phyloP scores from a whole-genome alignment of 2,329 filamentous ascomycete species.

The Cladosporium sp. region DNA sequence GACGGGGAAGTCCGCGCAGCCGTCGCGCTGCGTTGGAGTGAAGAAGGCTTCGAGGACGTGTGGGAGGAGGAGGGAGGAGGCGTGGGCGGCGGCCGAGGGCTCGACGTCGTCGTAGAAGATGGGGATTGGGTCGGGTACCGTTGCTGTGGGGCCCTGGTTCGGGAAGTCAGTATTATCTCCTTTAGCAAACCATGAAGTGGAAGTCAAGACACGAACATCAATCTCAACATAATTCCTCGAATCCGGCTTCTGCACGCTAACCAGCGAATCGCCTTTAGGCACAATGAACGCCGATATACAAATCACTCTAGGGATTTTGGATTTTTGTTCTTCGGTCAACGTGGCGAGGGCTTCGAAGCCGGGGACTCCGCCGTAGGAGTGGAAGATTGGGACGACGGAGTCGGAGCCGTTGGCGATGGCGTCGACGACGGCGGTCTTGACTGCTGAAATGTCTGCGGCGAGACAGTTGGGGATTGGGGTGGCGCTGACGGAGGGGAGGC shows the following conservation, averaged over 20 bases:
- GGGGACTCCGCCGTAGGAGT: constrained; percentile 27
- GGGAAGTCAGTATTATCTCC: too few species aligned
- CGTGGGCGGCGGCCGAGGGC: constrained; percentile 24
- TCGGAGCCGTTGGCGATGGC: constrained; percentile 20
- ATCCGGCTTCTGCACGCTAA: not conserved
- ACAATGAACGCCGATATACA: constrained; percentile 28
- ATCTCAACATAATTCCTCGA: not conserved
- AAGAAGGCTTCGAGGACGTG: constrained; percentile 22
- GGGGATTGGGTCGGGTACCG: constrained; percentile 23
- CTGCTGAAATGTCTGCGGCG: constrained; percentile 24
- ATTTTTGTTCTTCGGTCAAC: constrained; percentile 21
- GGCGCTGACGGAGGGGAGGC: constrained; percentile 25
- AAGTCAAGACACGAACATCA: not conserved
- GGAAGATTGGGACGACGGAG: constrained; percentile 28
- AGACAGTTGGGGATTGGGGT: constrained; percentile 9
- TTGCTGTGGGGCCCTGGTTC: constrained; percentile 19
- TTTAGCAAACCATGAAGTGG: too few species aligned
- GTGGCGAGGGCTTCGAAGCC: constrained; percentile 28
- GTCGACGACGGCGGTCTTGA: constrained; percentile 25
- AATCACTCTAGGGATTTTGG: constrained; percentile 24
- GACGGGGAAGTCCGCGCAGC: constrained; percentile 25
- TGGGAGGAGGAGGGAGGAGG: constrained; percentile 20
- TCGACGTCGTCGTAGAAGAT: constrained; percentile 28
- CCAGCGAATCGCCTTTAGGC: constrained; percentile 17
- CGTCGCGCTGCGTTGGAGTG: constrained; percentile 20